phyloP scores from a whole-genome alignment of 2,329 filamentous ascomycete genomes.

The Aspergillus tanneri region DNA sequence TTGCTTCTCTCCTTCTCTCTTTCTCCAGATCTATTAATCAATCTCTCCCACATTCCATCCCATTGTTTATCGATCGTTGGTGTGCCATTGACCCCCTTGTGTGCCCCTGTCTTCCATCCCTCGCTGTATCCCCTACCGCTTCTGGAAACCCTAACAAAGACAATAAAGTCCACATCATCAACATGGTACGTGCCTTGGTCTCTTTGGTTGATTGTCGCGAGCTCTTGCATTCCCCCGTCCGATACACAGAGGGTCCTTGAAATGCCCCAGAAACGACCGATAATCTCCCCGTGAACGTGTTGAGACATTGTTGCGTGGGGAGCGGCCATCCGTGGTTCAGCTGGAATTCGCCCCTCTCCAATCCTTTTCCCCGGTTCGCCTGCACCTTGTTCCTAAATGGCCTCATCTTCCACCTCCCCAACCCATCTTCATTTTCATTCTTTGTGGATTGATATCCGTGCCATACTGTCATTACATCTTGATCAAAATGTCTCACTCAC shows the following conservation, averaged over 20 bases:
- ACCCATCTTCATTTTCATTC: constrained; percentile 1
- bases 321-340: neutral
- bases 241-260: too few species aligned
- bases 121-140: constrained; percentile 1
- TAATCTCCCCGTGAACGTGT: neutral
- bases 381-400: constrained; percentile 7
- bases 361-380: constrained; percentile 17
- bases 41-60: neutral
- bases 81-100: constrained; percentile 3
- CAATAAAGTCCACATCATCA: neutral
- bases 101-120: constrained; percentile 4
- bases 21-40: neutral
- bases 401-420: constrained; percentile 6
- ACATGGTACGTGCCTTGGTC: neutral
- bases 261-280: too few species aligned
- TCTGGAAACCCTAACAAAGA: neutral
- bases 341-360: constrained; percentile 3
- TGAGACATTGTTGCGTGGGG: neutral
- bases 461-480: constrained; percentile 14
- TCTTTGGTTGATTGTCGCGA: neutral
- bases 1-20: constrained; percentile 2
- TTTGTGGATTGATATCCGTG: constrained; percentile 1
- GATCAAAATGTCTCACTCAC: constrained; percentile 30
- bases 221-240: neutral
- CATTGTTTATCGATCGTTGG: constrained; percentile 1